Evolutionary conservation across 805 yeast genomes (phyloP), one percentile per base, ranked within the genome.

Genomic region (Debaryomyces tyrocola): DNA sequence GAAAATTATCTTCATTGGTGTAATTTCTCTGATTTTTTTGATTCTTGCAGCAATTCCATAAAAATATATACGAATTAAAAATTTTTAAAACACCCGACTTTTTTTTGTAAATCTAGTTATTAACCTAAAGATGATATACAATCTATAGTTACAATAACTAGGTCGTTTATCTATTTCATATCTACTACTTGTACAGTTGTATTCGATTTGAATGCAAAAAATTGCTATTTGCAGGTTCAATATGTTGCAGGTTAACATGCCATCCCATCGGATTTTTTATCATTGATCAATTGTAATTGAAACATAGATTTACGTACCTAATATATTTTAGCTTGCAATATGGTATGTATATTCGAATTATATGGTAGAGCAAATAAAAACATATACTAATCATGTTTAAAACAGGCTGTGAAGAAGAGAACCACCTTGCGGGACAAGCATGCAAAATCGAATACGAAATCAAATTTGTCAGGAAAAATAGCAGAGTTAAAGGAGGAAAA

Each of bases 381-480:
- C n/a, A 11, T 15, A 33, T 20, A 37, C 42, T 39, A 39, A 39
- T n/a, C 42, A 15, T 7, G 7, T 14, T 33, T n/a, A 14, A 45
- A 37, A 55, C 50, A 54, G 66, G 61, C 63, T 41, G 49, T 65
- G 18, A 67, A 64, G 49, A 71, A 71, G 51, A 70, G 65, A 45
- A 56, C 66, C 9, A 61, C 68, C 1, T 57, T 72, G 38, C 58
- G 77, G 48, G 61, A 62, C 46, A 72, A 69, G 46, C 52, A 65
- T 12, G 47, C 62, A 15, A 56, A 42, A 36, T 40, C 58, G 48
- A 33, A 41, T 42, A 29, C 39, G 38, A 55, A 51, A 36, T 43
- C 64, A 7, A 50, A 48, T 18, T 47, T 66, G 33, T 45, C 60
- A 28, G 54, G 51, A 47, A 67, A 63, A 46, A 62, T 67, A 37